Base-by-base conservation (phyloP, 495 filamentous ascomycete species). In the Schizothecium vesticola region DNA sequence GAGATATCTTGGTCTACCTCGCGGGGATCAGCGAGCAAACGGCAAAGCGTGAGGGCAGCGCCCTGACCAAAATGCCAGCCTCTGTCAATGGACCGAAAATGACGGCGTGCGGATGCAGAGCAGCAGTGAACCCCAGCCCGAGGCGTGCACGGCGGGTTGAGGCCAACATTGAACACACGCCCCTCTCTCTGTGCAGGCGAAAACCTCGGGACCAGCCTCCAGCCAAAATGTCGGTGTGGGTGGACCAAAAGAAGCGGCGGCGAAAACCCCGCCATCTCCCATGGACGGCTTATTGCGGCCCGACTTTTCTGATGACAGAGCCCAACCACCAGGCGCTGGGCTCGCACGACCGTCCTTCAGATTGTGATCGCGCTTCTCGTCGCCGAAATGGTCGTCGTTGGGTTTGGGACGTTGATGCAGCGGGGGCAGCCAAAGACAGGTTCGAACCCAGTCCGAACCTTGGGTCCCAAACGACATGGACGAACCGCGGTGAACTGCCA, bases 161-260 rank as follows among this genome's bases (percentile, higher is more conserved):
- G 65, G 73, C 71, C 74, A 71, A 59, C 71, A 63, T n/a, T 51
- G 43, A 51, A 2, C 43, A 51, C 43, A 51, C 43, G 7, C 43
- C 43, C 43, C 43, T 51, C 43, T 51, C 36, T 9, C 43, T n/a
- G 19, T n/a, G 43, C 43, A n/a, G 43, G 43, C 43, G 43, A 51
- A 69, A 66, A 25, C 28, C 28, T 69, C 63, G 64, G 62, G 64
- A 56, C 71, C 68, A 73, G 68, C 65, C 68, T 67, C 71, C 71
- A 74, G 67, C 69, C 69, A 61, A 77, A 77, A 77, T 74, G 75
- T 77, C 75, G 75, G 75, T 77, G 75, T 77, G 73, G 69, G 59
- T 67, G 61, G 36, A 65, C 62, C 26, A 55, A 25, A 26, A 55
- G 64, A 25, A 33, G 43, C 43, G 43, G 43, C 43, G 43, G 43